A percentile compares a stretch with the other conserved stretches of the same genome.
Evolutionary conservation across 768 basidiomycete species (phyloP).

Genomic region (Mrakia blollopis): DNA sequence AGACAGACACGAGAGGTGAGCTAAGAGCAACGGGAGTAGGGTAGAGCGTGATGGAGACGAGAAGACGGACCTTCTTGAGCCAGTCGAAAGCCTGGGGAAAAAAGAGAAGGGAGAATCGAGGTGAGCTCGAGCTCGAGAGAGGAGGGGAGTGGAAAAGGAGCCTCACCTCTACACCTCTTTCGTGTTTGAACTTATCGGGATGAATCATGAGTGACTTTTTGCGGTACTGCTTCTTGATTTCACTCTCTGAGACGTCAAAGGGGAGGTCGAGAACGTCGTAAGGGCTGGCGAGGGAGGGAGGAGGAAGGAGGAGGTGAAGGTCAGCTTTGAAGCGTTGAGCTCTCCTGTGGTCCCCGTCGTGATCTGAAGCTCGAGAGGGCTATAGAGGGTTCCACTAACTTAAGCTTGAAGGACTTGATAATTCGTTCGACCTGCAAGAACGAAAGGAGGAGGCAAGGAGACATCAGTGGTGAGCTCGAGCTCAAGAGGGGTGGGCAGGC

Average conservation of each 20-base stretch:
- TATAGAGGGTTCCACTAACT: constrained; percentile 53
- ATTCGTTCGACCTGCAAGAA: constrained; percentile 62
- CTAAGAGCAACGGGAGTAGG: no score
- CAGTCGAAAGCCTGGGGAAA: constrained; percentile 79
- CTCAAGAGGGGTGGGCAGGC: neutral
- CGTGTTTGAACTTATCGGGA: constrained; percentile 92
- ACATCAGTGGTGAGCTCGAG: neutral
- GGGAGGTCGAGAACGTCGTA: constrained; percentile 88
- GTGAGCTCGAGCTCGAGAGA: neutral
- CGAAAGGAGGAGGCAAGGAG: no score
- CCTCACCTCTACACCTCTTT: constrained; percentile 48
- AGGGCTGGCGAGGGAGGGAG: constrained; percentile 55
- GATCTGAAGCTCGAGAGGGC: neutral
- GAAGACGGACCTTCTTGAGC: constrained; percentile 70
- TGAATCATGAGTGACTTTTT: constrained; percentile 66
- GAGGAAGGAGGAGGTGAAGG: constrained; percentile 16
- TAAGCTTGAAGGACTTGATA: constrained; percentile 89
- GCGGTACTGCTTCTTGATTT: constrained; percentile 72
- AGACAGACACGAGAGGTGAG: neutral
- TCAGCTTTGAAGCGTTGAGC: constrained; percentile 8
- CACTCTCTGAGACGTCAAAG: constrained; percentile 56
- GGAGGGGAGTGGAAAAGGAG: neutral
- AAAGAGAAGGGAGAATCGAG: constrained; percentile 36
- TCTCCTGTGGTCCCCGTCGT: neutral
- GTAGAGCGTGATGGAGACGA: no score